phyloP scores from a whole-genome alignment of 75 land plant species.

The Selaginella moellendorffii region DNA sequence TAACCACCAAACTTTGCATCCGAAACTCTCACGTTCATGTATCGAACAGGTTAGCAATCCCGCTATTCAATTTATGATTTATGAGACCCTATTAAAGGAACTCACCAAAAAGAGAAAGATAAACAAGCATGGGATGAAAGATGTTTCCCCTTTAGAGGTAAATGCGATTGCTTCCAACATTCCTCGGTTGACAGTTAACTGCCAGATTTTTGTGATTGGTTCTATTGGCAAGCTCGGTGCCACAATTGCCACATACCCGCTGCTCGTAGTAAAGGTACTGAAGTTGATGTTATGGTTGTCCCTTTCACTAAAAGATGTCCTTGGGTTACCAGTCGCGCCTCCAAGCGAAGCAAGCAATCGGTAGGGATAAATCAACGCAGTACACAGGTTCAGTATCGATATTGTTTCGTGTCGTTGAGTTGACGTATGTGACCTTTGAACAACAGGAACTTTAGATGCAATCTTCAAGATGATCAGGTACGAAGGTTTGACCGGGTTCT shows the following conservation, averaged over 20 bases:
- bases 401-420: not conserved
- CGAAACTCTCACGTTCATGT: not conserved
- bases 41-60: conserved; percentile 85
- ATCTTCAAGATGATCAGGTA: conserved; percentile 2
- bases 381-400: conserved; percentile 9
- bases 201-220: conserved; percentile 1
- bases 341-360: conserved; percentile 8
- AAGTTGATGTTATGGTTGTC: too few species aligned
- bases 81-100: conserved; percentile 77
- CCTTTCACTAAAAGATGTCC: too few species aligned
- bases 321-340: conserved; percentile 4
- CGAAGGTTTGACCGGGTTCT: conserved; percentile 8
- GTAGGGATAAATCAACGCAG: conserved; percentile 4
- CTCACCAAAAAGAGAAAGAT: conserved; percentile 40
- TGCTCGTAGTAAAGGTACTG: conserved; percentile 6
- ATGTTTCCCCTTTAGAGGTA: conserved; percentile 67
- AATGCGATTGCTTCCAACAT: not conserved
- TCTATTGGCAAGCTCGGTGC: conserved; percentile 9
- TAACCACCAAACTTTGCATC: conserved; percentile 6
- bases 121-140: conserved; percentile 28
- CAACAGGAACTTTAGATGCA: conserved; percentile 5
- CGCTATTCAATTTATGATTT: conserved; percentile 91
- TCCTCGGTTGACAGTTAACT: not conserved
- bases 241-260: conserved; percentile 4
- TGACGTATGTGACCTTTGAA: not conserved